Evolutionary conservation across 1,284 basidiomycete genomes (phyloP), one percentile per base, ranked within the genome.

Genomic region (Prillingera fragicola): DNA sequence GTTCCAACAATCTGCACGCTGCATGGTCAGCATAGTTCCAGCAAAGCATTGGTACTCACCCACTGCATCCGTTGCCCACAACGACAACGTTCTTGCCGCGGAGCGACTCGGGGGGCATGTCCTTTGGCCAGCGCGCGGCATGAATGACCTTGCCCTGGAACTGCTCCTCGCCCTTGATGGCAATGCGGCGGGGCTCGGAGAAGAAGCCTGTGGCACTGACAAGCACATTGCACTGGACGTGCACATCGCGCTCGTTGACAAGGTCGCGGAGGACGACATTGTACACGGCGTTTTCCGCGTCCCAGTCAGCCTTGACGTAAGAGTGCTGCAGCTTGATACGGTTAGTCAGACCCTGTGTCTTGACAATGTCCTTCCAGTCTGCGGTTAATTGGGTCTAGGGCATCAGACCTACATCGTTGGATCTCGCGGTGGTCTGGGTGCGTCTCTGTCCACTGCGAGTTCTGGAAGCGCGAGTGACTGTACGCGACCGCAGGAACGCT

Each of bases 121-220:
- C 52, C 15, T 48, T 38, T 2, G 57, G 57, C 57, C 57, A 59
- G 21, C 40, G 34, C 10, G 44, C 45, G 12, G 55, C 46, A 43
- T 59, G 57, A 12, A 57, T 21, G 8, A 55, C 43, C 8, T 19
- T 29, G 17, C 57, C 57, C 19, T 45, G 43, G 32, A 59, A 59
- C n/a, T 34, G 35, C 21, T 52, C 43, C 21, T 52, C 21, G n/a
- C 50, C 50, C 6, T 35, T 23, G 8, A 52, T 33, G n/a, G 41
- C 33, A 28, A 52, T 49, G 15, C 44, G 43, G 33, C 40, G 40
- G 10, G 50, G 50, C 38, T 48, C 38, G 5, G 43, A 40, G 33
- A 52, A 45, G 22, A 32, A 40, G 35, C 50, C 50, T 1, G 50
- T 48, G 23, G 50, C 46, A 12, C 41, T 29, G n/a, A 52, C 46